A percentile compares a stretch with the other conserved stretches of the same genome.
Conservation (phyloP, 768 basidiomycete genomes). For the Porphyrellus cyaneotinctus region DNA sequence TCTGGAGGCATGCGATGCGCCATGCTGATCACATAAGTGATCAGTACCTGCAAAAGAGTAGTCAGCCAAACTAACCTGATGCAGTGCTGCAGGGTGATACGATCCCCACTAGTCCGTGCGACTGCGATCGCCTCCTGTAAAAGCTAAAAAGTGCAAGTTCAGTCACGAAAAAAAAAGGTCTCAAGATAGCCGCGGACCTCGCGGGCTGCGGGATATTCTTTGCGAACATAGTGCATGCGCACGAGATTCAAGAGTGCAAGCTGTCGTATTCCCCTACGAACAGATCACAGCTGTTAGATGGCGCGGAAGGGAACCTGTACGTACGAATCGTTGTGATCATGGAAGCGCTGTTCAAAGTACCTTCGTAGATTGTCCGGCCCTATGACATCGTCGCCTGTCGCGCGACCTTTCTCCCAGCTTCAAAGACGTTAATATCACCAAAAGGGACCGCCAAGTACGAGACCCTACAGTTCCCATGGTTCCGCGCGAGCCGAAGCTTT, state of each 20-base stretch:
- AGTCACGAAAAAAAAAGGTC: background rate
- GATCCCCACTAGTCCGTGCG: conserved; percentile 71
- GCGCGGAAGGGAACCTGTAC: conserved; percentile 24
- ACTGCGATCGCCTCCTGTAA: conserved; percentile 74
- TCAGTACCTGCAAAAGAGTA: conserved; percentile 3
- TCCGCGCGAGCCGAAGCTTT: conserved; percentile 62
- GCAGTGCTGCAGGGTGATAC: conserved; percentile 71
- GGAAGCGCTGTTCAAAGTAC: conserved; percentile 86
- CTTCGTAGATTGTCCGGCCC: conserved; percentile 69
- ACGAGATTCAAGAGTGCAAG: conserved; percentile 76
- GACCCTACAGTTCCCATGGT: conserved; percentile 53
- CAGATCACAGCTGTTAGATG: background rate
- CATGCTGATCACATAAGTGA: conserved; percentile 43
- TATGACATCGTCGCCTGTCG: conserved; percentile 62
- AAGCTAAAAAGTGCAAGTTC: conserved; percentile 40
- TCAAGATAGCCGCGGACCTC: conserved; percentile 41
- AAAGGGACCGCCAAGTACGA: background rate
- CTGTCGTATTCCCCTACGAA: conserved; percentile 66
- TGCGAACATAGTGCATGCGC: conserved; percentile 69
- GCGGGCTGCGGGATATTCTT: conserved; percentile 64
- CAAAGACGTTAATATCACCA: background rate
- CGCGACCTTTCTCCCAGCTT: conserved; percentile 67
- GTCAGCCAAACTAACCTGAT: conserved; percentile 49
- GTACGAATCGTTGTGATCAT: conserved; percentile 76
- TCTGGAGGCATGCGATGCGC: conserved; percentile 64